Evolutionary conservation across 1,284 basidiomycete genomes (phyloP), one percentile per base, ranked within the genome.

Genomic region (Ustilago trichophora): DNA sequence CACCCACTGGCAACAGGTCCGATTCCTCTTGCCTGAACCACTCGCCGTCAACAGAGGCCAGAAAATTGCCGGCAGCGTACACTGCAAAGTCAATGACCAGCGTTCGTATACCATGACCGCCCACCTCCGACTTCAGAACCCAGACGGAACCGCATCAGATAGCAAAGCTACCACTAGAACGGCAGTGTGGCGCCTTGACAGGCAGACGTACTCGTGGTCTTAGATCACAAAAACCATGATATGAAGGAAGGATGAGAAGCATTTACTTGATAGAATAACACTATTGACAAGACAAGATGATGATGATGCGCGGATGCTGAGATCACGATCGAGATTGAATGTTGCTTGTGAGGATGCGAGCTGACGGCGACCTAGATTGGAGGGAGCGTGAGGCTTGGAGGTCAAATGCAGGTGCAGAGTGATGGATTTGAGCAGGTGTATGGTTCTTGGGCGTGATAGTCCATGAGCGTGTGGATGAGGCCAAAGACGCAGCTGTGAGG

Each of bases 1-100:
- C 9, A 80, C 77, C 3, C 77, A 80, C 52, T 80, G 77, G 77
- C 76, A 78, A 36, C 77, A 80, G 48, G 76, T 78, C 4, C 71
- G 77, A 5, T 69, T 80, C 53, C 60, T 77, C 24, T 50, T 80
- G 4, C 58, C 56, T 7, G 76, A 78, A 50, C 77, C 77, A 3
- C 56, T 80, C 16, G 77, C 77, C 16, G 67, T 78, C 56, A 80
- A 80, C 44, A 51, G 57, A 16, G 71, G 73, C 10, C 77, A 80
- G 34, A 68, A 59, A 15, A 49, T 80, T 19, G 13, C 46, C n/a
- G 77, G 77, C 15, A 66, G 55, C 38, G 69, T 80, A 33, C 66
- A 68, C 19, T 80, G 72, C 56, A 32, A 46, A 13, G 76, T 70
- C 50, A 80, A 80, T 57, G 73, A 75, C 37, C 59, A 69, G 29